These are phyloP conservation scores for Rubia tinctorum DNA, from an alignment of 305 asterid genomes.

Conservation along the genomic window DNA sequence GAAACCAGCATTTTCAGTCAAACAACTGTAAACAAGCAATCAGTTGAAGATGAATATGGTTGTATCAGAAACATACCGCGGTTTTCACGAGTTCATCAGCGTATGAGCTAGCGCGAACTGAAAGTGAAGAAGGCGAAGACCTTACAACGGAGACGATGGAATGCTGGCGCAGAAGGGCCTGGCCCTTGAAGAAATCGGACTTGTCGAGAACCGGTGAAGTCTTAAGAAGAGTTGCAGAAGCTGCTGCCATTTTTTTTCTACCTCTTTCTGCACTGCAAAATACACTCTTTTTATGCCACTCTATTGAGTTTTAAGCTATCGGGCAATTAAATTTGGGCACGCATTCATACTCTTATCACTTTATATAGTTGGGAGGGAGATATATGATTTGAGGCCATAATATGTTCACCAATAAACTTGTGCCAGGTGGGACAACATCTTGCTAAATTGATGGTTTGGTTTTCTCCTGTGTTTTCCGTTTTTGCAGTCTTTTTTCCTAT, in stretches of 20 bases:
- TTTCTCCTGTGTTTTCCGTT: background rate
- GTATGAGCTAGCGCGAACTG: constrained; percentile 48
- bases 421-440: constrained; percentile 45
- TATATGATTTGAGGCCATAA: constrained; percentile 57
- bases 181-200: constrained; percentile 49
- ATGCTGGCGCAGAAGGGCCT: constrained; percentile 45
- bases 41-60: background rate
- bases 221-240: constrained; percentile 58
- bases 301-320: constrained; percentile 8
- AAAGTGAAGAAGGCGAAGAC: constrained; percentile 36
- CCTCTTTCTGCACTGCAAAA: background rate
- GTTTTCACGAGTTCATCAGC: constrained; percentile 61
- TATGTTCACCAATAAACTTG: constrained; percentile 32
- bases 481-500: background rate
- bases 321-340: constrained; percentile 15
- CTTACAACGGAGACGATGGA: constrained; percentile 34
- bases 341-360: constrained; percentile 3
- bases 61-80: constrained; percentile 33
- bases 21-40: no score
- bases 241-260: constrained; percentile 50
- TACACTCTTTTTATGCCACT: background rate
- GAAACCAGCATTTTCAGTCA: background rate
- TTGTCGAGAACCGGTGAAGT: constrained; percentile 61
- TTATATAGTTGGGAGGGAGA: constrained; percentile 47
- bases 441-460: constrained; percentile 17